A percentile compares a stretch with the other conserved stretches of the same genome.
Evolutionary conservation across 345 rosid genomes (phyloP).

Genomic region (Populus simonii): DNA sequence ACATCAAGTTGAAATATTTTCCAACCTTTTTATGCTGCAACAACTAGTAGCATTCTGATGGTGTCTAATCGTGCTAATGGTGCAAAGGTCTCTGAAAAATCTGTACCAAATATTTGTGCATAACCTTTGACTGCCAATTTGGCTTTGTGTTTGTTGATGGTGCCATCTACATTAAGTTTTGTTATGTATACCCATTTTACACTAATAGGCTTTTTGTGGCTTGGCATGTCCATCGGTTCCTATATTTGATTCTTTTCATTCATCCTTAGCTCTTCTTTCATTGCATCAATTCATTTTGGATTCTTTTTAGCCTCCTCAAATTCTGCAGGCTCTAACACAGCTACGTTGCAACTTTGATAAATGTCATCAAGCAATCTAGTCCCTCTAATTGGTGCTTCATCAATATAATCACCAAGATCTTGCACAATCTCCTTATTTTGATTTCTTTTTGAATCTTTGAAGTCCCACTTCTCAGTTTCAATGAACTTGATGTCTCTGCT

Average conservation of each 20-base stretch:
- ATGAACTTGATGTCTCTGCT: background rate
- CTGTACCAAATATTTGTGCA: background rate
- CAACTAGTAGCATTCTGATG: background rate
- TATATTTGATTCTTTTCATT: background rate
- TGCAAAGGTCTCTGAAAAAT: background rate
- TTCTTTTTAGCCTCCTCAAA: too few relatives aligned
- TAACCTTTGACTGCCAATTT: background rate
- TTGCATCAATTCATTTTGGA: background rate
- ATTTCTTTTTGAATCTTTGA: background rate
- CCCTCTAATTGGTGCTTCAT: background rate
- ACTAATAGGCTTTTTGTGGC: background rate
- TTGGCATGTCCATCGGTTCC: background rate
- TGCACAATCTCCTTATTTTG: too few relatives aligned
- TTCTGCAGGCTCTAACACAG: background rate
- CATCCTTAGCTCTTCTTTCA: background rate
- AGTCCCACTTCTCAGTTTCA: background rate
- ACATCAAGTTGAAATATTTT: too few relatives aligned
- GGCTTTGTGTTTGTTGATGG: background rate
- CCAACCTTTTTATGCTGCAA: too few relatives aligned
- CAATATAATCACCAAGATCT: background rate
- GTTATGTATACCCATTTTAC: background rate
- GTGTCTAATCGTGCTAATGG: background rate
- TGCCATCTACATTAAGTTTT: background rate
- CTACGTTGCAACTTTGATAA: background rate
- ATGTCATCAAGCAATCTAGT: background rate